Conservation (phyloP, 2,329 filamentous ascomycete genomes). For the Cladosporium colombiae region DNA sequence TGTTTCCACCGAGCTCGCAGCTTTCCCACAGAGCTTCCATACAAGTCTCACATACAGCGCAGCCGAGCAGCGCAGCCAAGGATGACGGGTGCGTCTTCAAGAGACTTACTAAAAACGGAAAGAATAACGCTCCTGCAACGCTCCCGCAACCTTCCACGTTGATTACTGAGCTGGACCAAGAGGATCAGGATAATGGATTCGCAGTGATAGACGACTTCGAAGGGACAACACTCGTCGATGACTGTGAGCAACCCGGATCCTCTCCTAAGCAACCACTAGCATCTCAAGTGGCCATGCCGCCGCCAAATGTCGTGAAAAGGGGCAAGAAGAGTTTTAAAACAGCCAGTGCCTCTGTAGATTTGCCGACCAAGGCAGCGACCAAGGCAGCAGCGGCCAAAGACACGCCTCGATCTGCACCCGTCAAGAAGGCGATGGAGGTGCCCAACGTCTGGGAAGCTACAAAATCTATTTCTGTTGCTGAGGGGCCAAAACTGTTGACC, state of each 20-base stretch:
- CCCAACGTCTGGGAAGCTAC: background rate
- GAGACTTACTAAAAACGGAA: conserved; percentile 20
- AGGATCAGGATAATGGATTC: conserved; percentile 16
- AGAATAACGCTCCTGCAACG: background rate
- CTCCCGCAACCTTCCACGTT: background rate
- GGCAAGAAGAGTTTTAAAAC: background rate
- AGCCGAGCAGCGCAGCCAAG: conserved; percentile 22
- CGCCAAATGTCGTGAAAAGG: conserved; percentile 16
- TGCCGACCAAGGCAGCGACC: background rate
- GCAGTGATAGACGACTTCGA: conserved; percentile 22
- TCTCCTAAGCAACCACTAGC: conserved; percentile 20
- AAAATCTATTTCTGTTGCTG: background rate
- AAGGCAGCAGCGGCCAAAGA: background rate
- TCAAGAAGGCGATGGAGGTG: too few relatives aligned
- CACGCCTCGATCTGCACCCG: background rate
- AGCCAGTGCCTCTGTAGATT: background rate
- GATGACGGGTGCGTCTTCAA: conserved; percentile 24
- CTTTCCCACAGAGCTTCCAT: background rate
- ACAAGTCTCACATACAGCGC: background rate
- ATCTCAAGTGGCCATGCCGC: conserved; percentile 31
- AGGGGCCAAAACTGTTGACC: background rate
- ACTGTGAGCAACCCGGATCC: background rate
- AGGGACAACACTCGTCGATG: conserved; percentile 18
- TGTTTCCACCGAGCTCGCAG: background rate
- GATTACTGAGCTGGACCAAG: background rate